Base-by-base conservation (phyloP, 352 stramenopile species). In the Peronosclerospora sorghi region DNA sequence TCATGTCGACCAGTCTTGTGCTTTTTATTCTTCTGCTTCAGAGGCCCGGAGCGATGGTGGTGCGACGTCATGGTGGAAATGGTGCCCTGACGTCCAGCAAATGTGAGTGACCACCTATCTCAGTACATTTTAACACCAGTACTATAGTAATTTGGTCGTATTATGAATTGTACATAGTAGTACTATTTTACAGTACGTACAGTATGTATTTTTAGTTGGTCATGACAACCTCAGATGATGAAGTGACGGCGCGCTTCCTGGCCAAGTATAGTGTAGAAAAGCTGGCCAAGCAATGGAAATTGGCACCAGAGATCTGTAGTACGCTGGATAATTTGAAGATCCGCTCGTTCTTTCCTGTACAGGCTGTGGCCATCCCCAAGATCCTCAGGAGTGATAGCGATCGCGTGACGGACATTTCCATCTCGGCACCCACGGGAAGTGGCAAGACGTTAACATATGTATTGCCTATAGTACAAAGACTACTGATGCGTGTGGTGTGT, bases 371-470 rank as follows among this genome's bases (percentile, higher is more conserved):
- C 15, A 97, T 98, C 59, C 89, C 76, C 32, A 87, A 88, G 53
- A 61, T 97, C 15, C 72, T 98, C 32, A 68, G 84, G 41, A 77
- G 65, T 18, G 78, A 83, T 52, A 77, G 67, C 45, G 74, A 87
- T 51, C 75, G 73, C 41, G 66, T 82, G 41, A 85, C 71, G 9
- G 96, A 99, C 66, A 77, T 99, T 29, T 98, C 93, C 65, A 96
- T 98, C 59, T 92, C 90, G 29, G 94, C 96, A 24, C 96, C 95
- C 6, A 99, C 96, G 15, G 96, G 96, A 13, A 96, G 73, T 44
- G 96, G 96, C 37, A 99, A 99, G 61, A 98, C 96, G 32, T 73
- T 98, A 13, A 89, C 91, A 15, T 99, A 98, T 69, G 79, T 97
- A 9, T 59, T 99, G 27, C 95, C 95, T 7, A 93, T 99, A 20